These are phyloP conservation scores for Diplodia intermedia DNA, from an alignment of 2,329 filamentous ascomycete genomes.

Conservation along the genomic window DNA sequence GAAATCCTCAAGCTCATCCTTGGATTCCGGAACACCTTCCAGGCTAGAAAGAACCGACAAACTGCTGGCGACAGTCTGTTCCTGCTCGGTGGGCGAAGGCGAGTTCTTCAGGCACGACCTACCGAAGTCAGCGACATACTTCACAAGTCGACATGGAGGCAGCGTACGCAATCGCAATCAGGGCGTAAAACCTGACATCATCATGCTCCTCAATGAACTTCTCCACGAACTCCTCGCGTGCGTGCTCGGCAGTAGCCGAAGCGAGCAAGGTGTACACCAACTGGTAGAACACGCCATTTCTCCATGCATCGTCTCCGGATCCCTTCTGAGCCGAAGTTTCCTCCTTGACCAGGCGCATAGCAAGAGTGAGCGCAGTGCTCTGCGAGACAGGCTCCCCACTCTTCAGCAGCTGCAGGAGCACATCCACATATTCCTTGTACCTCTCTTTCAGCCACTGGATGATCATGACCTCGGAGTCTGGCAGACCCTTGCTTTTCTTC, in stretches of 20 bases:
- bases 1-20: slow-evolving; percentile 71
- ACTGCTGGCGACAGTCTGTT: slow-evolving; percentile 61
- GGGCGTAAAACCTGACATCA: slow-evolving; percentile 84
- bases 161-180: slow-evolving; percentile 74
- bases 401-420: slow-evolving; percentile 65
- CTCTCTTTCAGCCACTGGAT: slow-evolving; percentile 79
- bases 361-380: slow-evolving; percentile 74
- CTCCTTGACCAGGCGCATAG: slow-evolving; percentile 84
- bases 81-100: slow-evolving; percentile 34
- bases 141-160: neutral
- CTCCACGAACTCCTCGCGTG: slow-evolving; percentile 75
- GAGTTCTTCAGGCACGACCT: slow-evolving; percentile 25
- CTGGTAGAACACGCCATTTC: slow-evolving; percentile 68
- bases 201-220: slow-evolving; percentile 82
- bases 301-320: slow-evolving; percentile 72
- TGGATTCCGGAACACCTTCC: slow-evolving; percentile 72
- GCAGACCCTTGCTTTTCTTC: slow-evolving; percentile 67
- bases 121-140: neutral
- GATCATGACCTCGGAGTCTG: slow-evolving; percentile 77
- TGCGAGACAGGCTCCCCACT: slow-evolving; percentile 67
- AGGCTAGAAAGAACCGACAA: slow-evolving; percentile 68
- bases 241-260: slow-evolving; percentile 62
- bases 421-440: slow-evolving; percentile 72
- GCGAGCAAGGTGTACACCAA: slow-evolving; percentile 69
- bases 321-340: slow-evolving; percentile 70